Base-by-base conservation (phyloP, 2,329 filamentous ascomycete genomes). In the Pseudogymnoascus sp. region DNA sequence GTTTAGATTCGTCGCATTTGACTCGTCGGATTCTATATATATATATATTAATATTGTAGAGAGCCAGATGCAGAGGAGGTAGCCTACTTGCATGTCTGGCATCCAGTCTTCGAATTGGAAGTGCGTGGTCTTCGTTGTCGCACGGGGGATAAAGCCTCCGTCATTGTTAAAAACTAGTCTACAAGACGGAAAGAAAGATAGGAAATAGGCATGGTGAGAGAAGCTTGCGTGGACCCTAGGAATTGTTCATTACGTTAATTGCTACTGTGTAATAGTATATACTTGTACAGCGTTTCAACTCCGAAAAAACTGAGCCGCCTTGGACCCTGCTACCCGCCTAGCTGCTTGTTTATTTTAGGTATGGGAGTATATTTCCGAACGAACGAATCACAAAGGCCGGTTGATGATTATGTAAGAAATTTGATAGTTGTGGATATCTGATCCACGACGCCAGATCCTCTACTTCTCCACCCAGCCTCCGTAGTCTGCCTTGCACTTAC, bases 1-100 rank as follows among this genome's bases (percentile, higher is more conserved):
- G 70, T 49, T 69, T 69, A 19, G 68, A 66, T 62, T 72, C 70
- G 38, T 68, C 70, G 59, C 70, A 72, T 52, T 72, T 72, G 14
- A 72, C 68, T 63, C 69, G 64, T 38, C 70, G 49, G 19, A 70
- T 68, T 58, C 70, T 72, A 58, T 39, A 25, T 60, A 58, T 65
- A 11, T 66, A 62, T 22, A 49, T 23, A 9, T 60, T 58, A 36
- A 25, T n/a, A 14, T 22, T 52, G 12, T 5, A 30, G 7, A 39
- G 4, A 12, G 36, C n/a, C 7, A 49, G 14, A 64, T 23, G n/a
- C 33, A 49, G 5, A 12, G 23, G 25, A 25, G 19, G 28, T 41
- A 14, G 30, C 67, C 60, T 58, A 69, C 68, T 70, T 70, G 67
- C 68, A 70, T 5, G 68, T 70, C 12, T 63, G 60, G 60, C 68